Evolutionary conservation across 495 filamentous ascomycete genomes (phyloP), one percentile per base, ranked within the genome.

Genomic region (Aspergillus olivimuriae): DNA sequence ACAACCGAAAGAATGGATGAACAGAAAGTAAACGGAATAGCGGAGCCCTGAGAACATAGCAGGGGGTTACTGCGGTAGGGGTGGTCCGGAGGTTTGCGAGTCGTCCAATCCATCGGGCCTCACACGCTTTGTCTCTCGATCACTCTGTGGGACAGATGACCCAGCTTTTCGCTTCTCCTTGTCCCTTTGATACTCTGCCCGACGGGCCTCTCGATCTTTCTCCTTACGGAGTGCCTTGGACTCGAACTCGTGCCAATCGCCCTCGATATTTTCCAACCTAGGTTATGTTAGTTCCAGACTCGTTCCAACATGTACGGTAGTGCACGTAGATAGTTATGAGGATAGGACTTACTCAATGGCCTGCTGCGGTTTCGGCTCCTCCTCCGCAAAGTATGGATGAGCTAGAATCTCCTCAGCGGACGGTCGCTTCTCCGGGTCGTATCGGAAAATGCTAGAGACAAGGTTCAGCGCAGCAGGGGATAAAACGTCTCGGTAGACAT

Each of bases 161-260:
- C 53, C 57, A 2, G 58, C 61, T 47, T 69, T 73, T 34, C 69
- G 62, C 66, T 61, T 81, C 65, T 62, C 72, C 53, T 66, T 81
- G 50, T 75, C 73, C 47, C 63, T 69, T 39, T 79, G 68, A 31
- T 75, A 65, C 39, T 76, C 72, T 1, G 65, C 70, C 11, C 82
- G 79, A 20, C 77, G 73, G 19, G 80, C 82, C 56, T 95, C 89
- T 58, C 81, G 81, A 60, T 95, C 90, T 52, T 85, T 89, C 60
- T 94, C 90, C 51, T 90, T 91, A 31, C 94, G 80, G 12, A 94
- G 73, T 15, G 90, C 89, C 70, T 99, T 99, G 17, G 87, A 94
- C 70, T 99, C 94, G 58, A 96, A 95, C 57, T 99, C 94, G 53
- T 99, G 94, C 94, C 94, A 99, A 52, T 99, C 94, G 31, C 94